phyloP scores from a whole-genome alignment of 2,329 filamentous ascomycete species.

The Aspergillus sp. region DNA sequence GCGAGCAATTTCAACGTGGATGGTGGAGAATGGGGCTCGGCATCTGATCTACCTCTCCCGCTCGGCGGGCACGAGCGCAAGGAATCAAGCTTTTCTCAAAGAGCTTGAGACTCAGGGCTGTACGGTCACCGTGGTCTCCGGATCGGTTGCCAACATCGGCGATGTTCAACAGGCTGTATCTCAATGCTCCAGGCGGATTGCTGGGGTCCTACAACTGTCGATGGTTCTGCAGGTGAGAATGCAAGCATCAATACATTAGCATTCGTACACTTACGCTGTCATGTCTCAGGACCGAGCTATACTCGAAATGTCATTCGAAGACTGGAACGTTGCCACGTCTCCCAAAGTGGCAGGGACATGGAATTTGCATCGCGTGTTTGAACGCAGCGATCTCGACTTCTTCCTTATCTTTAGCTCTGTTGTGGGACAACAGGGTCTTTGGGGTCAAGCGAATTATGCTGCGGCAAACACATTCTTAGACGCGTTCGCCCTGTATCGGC shows the following conservation, averaged over 20 bases:
- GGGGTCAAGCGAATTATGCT: conserved; percentile 42
- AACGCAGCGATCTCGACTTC: conserved; percentile 15
- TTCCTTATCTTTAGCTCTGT: conserved; percentile 36
- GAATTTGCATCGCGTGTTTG: conserved; percentile 26
- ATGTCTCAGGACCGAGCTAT: conserved; percentile 13
- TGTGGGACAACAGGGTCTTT: conserved; percentile 30
- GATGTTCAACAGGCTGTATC: conserved; percentile 18
- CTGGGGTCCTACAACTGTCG: conserved; percentile 22
- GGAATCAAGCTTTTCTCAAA: conserved; percentile 14
- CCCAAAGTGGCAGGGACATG: conserved; percentile 35
- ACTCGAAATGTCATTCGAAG: conserved; percentile 34
- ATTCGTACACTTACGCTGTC: background rate
- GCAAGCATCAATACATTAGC: no score
- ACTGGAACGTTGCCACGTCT: conserved; percentile 28
- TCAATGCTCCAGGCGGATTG: conserved; percentile 9
- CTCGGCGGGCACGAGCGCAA: conserved; percentile 6
- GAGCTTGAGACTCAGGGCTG: conserved; percentile 25
- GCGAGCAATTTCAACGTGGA: conserved; percentile 31
- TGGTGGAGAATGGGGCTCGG: conserved; percentile 35
- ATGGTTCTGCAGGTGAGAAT: conserved; percentile 12
- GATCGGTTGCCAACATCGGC: conserved; percentile 16
- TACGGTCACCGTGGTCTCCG: conserved; percentile 15
- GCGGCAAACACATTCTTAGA: conserved; percentile 35
- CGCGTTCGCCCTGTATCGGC: conserved; percentile 26
- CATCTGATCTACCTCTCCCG: conserved; percentile 38